phyloP scores from a whole-genome alignment of 257 asterid genomes.

The Mitragyna speciosa region DNA sequence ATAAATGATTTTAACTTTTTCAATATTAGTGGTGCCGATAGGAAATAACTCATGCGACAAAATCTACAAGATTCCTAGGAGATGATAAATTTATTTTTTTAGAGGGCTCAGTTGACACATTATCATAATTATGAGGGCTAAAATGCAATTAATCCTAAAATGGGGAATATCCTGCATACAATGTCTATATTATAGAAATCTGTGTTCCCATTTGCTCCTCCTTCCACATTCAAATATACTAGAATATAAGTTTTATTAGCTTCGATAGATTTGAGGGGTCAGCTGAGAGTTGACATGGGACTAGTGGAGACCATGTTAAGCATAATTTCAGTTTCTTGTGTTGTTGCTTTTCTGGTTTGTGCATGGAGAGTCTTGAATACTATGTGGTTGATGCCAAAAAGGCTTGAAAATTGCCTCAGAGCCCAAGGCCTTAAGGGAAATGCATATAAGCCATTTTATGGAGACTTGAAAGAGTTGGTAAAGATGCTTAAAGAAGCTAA shows the following conservation, averaged over 20 bases:
- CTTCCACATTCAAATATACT: no score
- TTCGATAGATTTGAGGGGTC: background rate
- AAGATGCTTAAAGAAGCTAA: conserved; percentile 4
- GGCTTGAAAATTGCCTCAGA: conserved; percentile 10
- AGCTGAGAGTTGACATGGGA: background rate
- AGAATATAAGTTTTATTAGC: background rate
- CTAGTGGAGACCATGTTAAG: background rate
- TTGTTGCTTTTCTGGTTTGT: background rate
- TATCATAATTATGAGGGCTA: background rate
- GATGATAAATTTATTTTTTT: background rate
- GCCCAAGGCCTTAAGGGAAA: conserved; percentile 16
- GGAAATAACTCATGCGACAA: no score
- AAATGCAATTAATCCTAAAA: no score
- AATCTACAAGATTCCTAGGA: background rate
- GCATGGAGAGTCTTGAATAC: conserved; percentile 13
- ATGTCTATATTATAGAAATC: background rate
- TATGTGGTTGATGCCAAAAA: conserved; percentile 16
- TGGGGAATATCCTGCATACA: background rate
- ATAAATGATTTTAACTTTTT: no score
- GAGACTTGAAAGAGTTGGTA: conserved; percentile 15
- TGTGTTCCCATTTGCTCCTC: background rate
- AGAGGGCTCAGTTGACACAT: background rate
- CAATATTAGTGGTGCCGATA: no score
- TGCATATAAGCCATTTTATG: conserved; percentile 5
- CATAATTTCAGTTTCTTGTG: conserved; percentile 1